A percentile compares a stretch with the other conserved stretches of the same genome.
Conservation (phyloP, 2,329 filamentous ascomycete species). For the Cladosporium velox region DNA sequence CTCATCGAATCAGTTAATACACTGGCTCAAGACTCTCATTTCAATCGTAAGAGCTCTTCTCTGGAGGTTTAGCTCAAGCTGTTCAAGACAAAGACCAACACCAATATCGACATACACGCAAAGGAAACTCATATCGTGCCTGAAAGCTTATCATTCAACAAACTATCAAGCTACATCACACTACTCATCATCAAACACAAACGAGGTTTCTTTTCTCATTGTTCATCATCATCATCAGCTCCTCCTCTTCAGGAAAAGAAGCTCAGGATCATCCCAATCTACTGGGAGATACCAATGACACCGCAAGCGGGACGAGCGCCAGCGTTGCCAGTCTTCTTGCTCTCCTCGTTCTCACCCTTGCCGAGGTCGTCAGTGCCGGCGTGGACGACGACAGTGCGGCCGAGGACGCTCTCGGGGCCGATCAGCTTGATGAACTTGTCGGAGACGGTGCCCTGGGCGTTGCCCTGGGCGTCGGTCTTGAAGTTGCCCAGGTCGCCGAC, state of each 20-base stretch:
- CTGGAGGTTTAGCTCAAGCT: not conserved
- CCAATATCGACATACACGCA: not conserved
- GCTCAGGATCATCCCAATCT: no score
- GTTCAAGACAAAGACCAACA: not conserved
- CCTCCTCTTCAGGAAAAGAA: no score
- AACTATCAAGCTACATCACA: not conserved
- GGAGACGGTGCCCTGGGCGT: constrained; percentile 74
- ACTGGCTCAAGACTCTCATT: not conserved
- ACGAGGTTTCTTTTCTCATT: not conserved
- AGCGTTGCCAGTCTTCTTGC: constrained; percentile 97
- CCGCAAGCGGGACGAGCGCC: constrained; percentile 92
- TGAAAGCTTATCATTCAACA: not conserved
- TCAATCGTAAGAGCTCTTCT: not conserved
- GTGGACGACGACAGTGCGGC: constrained; percentile 94
- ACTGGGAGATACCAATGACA: constrained; percentile 41
- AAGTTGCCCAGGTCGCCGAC: constrained; percentile 98
- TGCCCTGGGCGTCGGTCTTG: constrained; percentile 90
- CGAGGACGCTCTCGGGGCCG: constrained; percentile 90
- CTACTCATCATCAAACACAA: not conserved
- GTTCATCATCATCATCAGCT: constrained; percentile 14
- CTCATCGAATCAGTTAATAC: no score
- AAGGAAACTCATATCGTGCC: not conserved
- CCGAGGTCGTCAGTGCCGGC: constrained; percentile 95
- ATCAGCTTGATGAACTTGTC: constrained; percentile 94
- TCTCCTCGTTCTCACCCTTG: constrained; percentile 88